phyloP scores from a whole-genome alignment of 805 yeast genomes.

The Wickerhamiella domercqiae region DNA sequence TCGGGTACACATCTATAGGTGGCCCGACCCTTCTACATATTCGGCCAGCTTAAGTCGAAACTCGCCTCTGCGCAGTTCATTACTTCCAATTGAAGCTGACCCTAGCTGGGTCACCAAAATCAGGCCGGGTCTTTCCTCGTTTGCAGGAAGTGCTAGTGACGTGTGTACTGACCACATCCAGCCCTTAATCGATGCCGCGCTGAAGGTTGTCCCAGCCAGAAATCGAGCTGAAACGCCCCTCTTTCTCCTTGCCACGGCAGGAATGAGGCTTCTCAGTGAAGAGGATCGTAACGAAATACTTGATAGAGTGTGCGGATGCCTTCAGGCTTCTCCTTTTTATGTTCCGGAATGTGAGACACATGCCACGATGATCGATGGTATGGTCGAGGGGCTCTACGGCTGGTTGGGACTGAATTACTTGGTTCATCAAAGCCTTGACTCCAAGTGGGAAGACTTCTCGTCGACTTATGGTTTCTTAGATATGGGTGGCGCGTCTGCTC shows the following conservation, averaged over 20 bases:
- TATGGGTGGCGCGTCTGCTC: conserved; percentile 99
- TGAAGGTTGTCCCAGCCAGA: conserved; percentile 47
- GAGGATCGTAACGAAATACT: conserved; percentile 40
- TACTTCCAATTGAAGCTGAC: conserved; percentile 59
- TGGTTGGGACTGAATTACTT: conserved; percentile 88
- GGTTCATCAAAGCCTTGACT: conserved; percentile 34
- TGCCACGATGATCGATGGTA: conserved; percentile 82
- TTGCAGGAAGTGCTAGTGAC: conserved; percentile 33
- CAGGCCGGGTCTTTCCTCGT: conserved; percentile 76
- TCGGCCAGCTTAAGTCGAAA: conserved; percentile 21
- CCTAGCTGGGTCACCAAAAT: conserved; percentile 55
- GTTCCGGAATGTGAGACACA: conserved; percentile 49
- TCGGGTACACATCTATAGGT: conserved; percentile 64
- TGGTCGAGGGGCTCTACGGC: conserved; percentile 87
- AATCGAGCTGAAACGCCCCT: conserved; percentile 60
- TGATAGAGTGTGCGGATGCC: conserved; percentile 40
- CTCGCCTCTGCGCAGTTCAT: conserved; percentile 27
- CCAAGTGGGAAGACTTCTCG: conserved; percentile 16
- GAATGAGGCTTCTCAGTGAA: conserved; percentile 67
- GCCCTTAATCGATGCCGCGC: conserved; percentile 53
- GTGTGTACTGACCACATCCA: conserved; percentile 63
- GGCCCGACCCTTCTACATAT: conserved; percentile 40
- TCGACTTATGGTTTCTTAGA: conserved; percentile 80
- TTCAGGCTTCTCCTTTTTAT: conserved; percentile 40
- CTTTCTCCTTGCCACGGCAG: conserved; percentile 90